Evolutionary conservation across 1,139 yeast species (phyloP).

Genomic region (Saccharomyces hybrid): DNA sequence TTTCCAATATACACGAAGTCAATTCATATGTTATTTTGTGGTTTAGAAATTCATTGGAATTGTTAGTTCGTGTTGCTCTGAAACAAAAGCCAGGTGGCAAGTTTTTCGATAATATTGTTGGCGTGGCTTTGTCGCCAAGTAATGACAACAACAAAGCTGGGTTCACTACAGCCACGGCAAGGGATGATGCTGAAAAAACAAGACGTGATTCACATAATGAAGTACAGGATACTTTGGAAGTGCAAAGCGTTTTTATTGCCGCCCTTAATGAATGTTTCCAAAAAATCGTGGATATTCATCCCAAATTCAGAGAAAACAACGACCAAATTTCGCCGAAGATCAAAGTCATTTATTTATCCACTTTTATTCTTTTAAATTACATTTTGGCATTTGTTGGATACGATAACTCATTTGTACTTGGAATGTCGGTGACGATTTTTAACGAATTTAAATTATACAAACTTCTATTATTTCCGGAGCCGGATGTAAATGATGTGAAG

Average conservation of each 20-base stretch:
- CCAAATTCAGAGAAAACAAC: constrained; percentile 33
- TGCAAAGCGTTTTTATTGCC: constrained; percentile 24
- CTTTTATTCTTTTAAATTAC: constrained; percentile 49
- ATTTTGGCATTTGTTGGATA: constrained; percentile 51
- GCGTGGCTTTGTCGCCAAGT: constrained; percentile 3
- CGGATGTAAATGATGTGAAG: constrained; percentile 27
- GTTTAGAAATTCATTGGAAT: constrained; percentile 45
- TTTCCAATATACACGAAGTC: constrained; percentile 35
- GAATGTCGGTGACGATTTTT: constrained; percentile 47
- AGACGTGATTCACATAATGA: constrained; percentile 6
- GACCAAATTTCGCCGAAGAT: constrained; percentile 32
- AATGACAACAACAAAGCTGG: constrained; percentile 2
- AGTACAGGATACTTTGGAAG: constrained; percentile 11
- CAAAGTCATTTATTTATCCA: constrained; percentile 37
- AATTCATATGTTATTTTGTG: constrained; percentile 40
- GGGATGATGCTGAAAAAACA: background rate
- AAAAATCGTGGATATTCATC: constrained; percentile 39
- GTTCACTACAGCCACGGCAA: background rate
- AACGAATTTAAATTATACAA: constrained; percentile 51
- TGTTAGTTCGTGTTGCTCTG: constrained; percentile 37
- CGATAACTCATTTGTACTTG: constrained; percentile 47
- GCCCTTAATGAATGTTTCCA: constrained; percentile 35
- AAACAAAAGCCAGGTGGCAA: constrained; percentile 20
- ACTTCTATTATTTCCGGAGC: constrained; percentile 25
- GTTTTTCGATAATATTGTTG: constrained; percentile 13